A percentile compares a stretch with the other conserved stretches of the same genome.
Conservation (phyloP, 164 flowering plant species). For the Berberis vulgaris region DNA sequence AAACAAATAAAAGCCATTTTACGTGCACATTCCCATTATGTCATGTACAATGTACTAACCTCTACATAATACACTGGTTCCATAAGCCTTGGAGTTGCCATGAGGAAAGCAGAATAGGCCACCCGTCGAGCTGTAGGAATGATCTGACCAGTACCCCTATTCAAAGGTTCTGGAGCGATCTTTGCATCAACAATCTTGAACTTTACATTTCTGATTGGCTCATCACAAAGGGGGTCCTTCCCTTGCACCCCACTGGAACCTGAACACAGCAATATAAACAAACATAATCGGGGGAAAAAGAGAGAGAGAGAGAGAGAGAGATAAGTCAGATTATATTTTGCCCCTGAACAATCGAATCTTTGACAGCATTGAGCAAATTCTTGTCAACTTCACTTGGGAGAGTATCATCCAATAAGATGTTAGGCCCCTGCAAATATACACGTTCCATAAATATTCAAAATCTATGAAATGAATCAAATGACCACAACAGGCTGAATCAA, state of each 20-base stretch:
- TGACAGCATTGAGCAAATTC: slow-evolving; percentile 71
- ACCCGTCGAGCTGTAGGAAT: slow-evolving; percentile 98
- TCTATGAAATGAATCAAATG: too few species aligned
- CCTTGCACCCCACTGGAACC: slow-evolving; percentile 99
- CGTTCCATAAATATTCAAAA: too few species aligned
- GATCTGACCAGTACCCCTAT: slow-evolving; percentile 97
- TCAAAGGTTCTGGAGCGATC: slow-evolving; percentile 86
- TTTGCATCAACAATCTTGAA: slow-evolving; percentile 95
- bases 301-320: too few species aligned
- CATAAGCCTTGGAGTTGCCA: slow-evolving; percentile 98
- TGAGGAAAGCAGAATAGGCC: slow-evolving; percentile 92
- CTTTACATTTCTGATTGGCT: slow-evolving; percentile 94
- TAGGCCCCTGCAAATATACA: slow-evolving; percentile 66
- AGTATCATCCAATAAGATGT: slow-evolving; percentile 87
- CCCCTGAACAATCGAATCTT: slow-evolving; percentile 99
- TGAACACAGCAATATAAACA: slow-evolving; percentile 12
- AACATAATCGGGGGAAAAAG: not conserved
- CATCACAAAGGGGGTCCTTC: slow-evolving; percentile 99
- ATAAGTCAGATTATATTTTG: slow-evolving; percentile 20
- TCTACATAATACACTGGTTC: slow-evolving; percentile 98
- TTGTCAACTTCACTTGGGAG: slow-evolving; percentile 96
- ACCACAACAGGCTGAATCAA: too few species aligned
- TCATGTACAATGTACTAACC: slow-evolving; percentile 21
- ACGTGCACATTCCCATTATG: too few species aligned
- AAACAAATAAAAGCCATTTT: too few species aligned